A percentile compares a stretch with the other conserved stretches of the same genome.
phyloP scores from a whole-genome alignment of 176 grass and related monocot species.

The Sorghum bicolor region DNA sequence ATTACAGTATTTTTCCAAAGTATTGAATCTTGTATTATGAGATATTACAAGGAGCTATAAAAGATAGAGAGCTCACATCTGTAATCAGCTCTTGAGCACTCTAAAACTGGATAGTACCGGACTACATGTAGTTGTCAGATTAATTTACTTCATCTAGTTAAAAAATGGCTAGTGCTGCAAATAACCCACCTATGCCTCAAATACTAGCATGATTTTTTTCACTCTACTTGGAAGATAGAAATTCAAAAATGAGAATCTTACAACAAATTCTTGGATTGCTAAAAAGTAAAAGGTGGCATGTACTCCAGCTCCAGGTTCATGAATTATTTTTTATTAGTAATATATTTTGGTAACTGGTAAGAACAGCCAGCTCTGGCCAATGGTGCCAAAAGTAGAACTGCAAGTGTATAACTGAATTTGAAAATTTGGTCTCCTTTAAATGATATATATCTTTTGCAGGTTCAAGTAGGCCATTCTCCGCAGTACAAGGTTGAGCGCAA shows the following conservation, averaged over 20 bases:
- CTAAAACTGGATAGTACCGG: not conserved
- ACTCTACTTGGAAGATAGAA: not conserved
- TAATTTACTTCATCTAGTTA: slow-evolving; percentile 7
- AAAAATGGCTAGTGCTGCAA: slow-evolving; percentile 7
- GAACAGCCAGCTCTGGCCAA: not conserved
- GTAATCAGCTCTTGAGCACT: not conserved
- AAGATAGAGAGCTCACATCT: not conserved
- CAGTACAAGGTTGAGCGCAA: slow-evolving; percentile 90
- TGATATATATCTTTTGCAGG: slow-evolving; percentile 39
- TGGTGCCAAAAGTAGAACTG: slow-evolving; percentile 8
- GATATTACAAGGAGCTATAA: not conserved
- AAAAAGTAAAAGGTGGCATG: not conserved
- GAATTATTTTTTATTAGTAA: not conserved
- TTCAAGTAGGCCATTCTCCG: slow-evolving; percentile 90
- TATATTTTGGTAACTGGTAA: not conserved
- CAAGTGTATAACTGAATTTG: slow-evolving; percentile 7
- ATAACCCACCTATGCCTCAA: not conserved
- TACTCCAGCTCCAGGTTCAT: slow-evolving; percentile 7
- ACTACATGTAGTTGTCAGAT: not conserved
- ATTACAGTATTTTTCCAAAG: slow-evolving; percentile 2
- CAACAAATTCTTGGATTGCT: not conserved
- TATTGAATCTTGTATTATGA: not conserved
- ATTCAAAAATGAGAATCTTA: not conserved
- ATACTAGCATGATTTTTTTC: not conserved
- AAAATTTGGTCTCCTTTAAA: slow-evolving; percentile 6